phyloP scores from a whole-genome alignment of 106 monocot genomes.

The Cymbidium sinense region DNA sequence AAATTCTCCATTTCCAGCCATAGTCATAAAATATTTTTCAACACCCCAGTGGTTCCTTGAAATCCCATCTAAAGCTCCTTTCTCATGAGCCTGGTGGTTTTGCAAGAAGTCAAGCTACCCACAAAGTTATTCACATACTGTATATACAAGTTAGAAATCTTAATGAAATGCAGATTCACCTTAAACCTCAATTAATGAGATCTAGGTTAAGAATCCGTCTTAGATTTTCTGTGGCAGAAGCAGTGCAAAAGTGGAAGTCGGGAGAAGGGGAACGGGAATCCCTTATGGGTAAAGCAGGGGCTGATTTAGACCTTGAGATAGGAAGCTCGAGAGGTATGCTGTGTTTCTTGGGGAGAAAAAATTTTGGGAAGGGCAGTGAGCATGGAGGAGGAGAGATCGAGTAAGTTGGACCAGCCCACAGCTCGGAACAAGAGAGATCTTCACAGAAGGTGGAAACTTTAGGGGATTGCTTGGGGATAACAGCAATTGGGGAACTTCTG shows the following conservation, averaged over 20 bases:
- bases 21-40: background rate
- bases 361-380: constrained; percentile 62
- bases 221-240: constrained; percentile 22
- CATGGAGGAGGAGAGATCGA: constrained; percentile 70
- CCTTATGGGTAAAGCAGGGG: constrained; percentile 16
- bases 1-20: background rate
- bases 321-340: constrained; percentile 36
- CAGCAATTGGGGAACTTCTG: constrained; percentile 30
- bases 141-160: constrained; percentile 10
- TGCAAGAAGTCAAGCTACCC: background rate
- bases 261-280: background rate
- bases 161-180: background rate
- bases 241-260: background rate
- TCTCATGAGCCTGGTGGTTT: background rate
- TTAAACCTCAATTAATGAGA: constrained; percentile 5
- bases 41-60: background rate
- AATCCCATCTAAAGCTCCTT: background rate
- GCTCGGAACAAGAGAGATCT: constrained; percentile 27
- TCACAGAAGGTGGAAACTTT: constrained; percentile 16
- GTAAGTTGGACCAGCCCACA: constrained; percentile 63
- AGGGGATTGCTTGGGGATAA: constrained; percentile 10
- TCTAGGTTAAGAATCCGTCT: constrained; percentile 22
- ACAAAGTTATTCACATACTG: constrained; percentile 3
- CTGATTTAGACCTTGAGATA: constrained; percentile 7
- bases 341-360: constrained; percentile 48